Base-by-base conservation (phyloP, 1,284 basidiomycete genomes). In the Sanguinoderma infundibulare region DNA sequence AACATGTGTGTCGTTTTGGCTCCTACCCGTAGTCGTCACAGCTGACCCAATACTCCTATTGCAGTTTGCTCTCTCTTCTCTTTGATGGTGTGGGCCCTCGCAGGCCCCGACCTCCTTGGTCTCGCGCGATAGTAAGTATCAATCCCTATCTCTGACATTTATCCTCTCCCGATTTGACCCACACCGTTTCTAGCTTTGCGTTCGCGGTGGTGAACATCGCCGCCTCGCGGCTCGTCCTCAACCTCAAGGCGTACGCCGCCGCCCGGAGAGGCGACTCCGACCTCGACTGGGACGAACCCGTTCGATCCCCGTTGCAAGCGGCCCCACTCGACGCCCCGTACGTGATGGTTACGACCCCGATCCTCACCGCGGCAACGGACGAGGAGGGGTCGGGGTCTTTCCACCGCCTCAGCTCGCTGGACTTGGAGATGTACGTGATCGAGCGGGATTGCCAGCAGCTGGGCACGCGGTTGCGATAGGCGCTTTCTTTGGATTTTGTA, bases 81-180 rank as follows among this genome's bases (percentile, higher is more conserved):
- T 22, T 66, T 75, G 55, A 71, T 73, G 39, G 70, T 73, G 22
- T 75, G 74, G 74, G 73, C 72, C n/a, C 62, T 73, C 35, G 73
- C 74, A 0, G 67, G 68, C n/a, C 63, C 71, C 17, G 69, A 69
- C n/a, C 64, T 73, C 10, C 67, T 72, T 30, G 74, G 73, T 34
- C 69, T 75, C 24, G 73, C 73, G 32, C 69, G 73, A 59, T 73
- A 74, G 73, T 75, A 61, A 60, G 73, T 64, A 15, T 6, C 20
- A 4, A 5, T 15, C 1, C 14, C 20, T 7, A 22, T 20, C 17
- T 10, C 6, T 17, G 14, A 14, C 39, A 9, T 17, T 12, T 26
- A 15, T 42, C 26, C 10, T 30, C 17, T 24, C 32, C 8, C 30
- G 5, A 24, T 40, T 24, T 6, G 2, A 28, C 56, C 22, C 17